Evolutionary conservation across 108 stramenopile genomes (phyloP).

Genomic region (Cyclotella distinguenda): DNA sequence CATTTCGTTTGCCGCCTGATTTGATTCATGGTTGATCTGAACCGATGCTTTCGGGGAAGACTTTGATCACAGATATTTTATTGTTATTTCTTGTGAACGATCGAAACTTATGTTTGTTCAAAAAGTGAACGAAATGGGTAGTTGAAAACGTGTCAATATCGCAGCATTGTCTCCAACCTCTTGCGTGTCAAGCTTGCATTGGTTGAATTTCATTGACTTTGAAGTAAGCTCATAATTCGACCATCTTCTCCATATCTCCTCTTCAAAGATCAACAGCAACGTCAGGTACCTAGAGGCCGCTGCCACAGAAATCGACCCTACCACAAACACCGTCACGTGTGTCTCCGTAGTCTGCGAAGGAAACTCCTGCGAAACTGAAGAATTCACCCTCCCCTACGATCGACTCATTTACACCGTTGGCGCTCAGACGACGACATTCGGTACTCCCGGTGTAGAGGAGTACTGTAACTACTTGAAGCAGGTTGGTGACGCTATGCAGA

Average conservation of each 20-base stretch:
- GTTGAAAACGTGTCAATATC: no score
- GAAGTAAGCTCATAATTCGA: no score
- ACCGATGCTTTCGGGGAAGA: no score
- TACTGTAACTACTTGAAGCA: conserved; percentile 93
- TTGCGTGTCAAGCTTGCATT: no score
- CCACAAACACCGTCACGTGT: conserved; percentile 67
- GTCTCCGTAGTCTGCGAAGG: conserved; percentile 92
- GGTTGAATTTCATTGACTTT: no score
- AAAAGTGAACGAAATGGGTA: no score
- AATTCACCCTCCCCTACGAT: conserved; percentile 87
- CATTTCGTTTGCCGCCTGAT: no score
- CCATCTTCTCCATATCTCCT: neutral
- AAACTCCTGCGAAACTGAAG: conserved; percentile 82
- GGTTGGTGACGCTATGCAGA: conserved; percentile 75
- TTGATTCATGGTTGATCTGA: no score
- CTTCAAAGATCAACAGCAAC: conserved; percentile 66
- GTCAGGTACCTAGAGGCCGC: conserved; percentile 87
- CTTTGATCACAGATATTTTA: no score
- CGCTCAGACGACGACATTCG: conserved; percentile 93
- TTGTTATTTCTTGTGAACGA: no score
- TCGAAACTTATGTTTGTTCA: no score
- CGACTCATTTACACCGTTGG: conserved; percentile 86
- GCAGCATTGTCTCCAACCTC: no score
- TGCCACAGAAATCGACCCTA: conserved; percentile 74
- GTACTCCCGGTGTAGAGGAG: conserved; percentile 91